phyloP scores from a whole-genome alignment of 495 filamentous ascomycete genomes.

The Daldinia vernicosa region DNA sequence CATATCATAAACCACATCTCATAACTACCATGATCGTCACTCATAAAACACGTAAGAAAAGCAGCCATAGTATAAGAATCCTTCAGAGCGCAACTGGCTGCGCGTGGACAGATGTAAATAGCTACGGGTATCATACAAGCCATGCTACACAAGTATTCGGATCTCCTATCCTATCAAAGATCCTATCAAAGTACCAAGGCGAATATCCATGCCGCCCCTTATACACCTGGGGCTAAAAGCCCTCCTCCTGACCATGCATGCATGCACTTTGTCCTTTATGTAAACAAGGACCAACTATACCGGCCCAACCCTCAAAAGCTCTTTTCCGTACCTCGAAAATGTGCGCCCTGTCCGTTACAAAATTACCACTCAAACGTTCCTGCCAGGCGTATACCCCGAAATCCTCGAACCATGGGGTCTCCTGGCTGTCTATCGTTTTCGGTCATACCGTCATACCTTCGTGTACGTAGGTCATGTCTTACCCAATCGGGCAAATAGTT shows the following conservation, averaged over 20 bases:
- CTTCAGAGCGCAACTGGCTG: not conserved
- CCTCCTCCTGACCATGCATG: not conserved
- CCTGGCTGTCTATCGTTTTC: conserved; percentile 36
- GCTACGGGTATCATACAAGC: conserved; percentile 9
- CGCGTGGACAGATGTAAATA: not conserved
- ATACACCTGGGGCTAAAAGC: conserved; percentile 4
- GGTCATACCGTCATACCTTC: conserved; percentile 43
- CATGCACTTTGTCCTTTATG: not conserved
- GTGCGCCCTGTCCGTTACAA: conserved; percentile 10
- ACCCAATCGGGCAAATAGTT: conserved; percentile 4
- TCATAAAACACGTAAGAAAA: not conserved
- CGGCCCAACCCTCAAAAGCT: conserved; percentile 13
- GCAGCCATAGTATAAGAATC: conserved; percentile 2
- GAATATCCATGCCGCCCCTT: conserved; percentile 4
- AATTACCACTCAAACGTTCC: conserved; percentile 18
- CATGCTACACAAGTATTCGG: not conserved
- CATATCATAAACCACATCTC: not conserved
- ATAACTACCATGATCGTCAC: not conserved
- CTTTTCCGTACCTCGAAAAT: conserved; percentile 29
- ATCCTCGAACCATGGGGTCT: conserved; percentile 15
- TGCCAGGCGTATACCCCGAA: conserved; percentile 1
- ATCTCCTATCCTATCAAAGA: not conserved
- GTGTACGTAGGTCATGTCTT: conserved; percentile 18
- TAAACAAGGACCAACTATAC: conserved; percentile 10
- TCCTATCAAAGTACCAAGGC: not conserved